Conservation (phyloP, 83 land plant species). For the Thuja plicata region DNA sequence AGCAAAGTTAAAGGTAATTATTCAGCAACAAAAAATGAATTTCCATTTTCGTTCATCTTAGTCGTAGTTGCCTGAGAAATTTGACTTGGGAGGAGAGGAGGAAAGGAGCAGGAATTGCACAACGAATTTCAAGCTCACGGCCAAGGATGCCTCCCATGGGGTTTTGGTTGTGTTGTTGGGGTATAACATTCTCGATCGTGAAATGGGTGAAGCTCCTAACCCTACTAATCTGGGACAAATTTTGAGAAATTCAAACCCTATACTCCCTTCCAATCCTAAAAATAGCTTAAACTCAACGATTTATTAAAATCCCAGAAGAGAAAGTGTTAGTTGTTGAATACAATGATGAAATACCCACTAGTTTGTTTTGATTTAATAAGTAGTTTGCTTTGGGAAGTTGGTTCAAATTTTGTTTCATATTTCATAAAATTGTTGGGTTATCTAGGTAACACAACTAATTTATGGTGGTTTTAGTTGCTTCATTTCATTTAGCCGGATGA, state of each 20-base stretch:
- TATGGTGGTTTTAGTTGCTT: too few relatives aligned
- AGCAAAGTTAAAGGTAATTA: too few relatives aligned
- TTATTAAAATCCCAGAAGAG: not conserved
- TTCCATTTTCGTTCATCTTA: too few relatives aligned
- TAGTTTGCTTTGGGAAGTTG: too few relatives aligned
- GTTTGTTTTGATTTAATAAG: too few relatives aligned
- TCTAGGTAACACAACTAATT: too few relatives aligned
- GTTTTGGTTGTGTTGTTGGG: constrained; percentile 59
- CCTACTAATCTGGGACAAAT: not conserved
- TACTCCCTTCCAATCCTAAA: not conserved
- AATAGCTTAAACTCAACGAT: not conserved
- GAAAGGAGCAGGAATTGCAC: constrained; percentile 51
- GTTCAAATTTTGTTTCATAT: too few relatives aligned
- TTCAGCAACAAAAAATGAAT: too few relatives aligned
- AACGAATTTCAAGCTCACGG: constrained; percentile 65
- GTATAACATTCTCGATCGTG: constrained; percentile 35
- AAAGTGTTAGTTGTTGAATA: too few relatives aligned
- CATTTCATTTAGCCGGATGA: too few relatives aligned
- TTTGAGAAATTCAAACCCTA: not conserved
- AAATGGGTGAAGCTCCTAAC: constrained; percentile 12
- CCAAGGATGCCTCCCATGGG: constrained; percentile 56
- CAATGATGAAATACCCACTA: too few relatives aligned
- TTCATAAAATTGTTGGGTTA: too few relatives aligned
- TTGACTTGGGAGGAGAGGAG: constrained; percentile 42
- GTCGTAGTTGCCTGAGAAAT: constrained; percentile 51